A percentile compares a stretch with the other conserved stretches of the same genome.
phyloP scores from a whole-genome alignment of 2,329 filamentous ascomycete genomes.

The Corinectria fuckeliana region DNA sequence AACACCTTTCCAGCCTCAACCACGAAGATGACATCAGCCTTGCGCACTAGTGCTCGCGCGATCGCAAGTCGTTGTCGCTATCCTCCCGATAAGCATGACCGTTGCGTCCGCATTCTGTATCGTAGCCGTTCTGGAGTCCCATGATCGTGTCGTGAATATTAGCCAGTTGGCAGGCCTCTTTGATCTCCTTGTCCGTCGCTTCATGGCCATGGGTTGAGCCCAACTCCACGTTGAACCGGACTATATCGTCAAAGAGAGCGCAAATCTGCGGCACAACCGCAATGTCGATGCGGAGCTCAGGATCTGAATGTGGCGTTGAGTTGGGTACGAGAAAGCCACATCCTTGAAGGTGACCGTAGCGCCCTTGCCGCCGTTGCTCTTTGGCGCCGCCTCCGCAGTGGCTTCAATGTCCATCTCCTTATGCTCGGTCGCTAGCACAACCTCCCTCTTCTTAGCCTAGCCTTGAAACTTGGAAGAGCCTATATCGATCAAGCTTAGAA shows the following conservation, averaged over 20 bases:
- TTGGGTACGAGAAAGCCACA: conserved; percentile 70
- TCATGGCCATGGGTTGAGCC: conserved; percentile 61
- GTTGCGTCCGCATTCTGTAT: conserved; percentile 73
- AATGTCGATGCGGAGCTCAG: conserved; percentile 62
- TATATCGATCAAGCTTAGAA: conserved; percentile 58
- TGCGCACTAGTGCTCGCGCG: conserved; percentile 75
- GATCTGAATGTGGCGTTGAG: conserved; percentile 63
- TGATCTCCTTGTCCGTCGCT: conserved; percentile 65
- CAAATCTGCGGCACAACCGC: conserved; percentile 65
- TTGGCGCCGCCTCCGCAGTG: conserved; percentile 37
- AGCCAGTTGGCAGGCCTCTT: conserved; percentile 69
- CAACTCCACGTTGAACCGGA: conserved; percentile 62
- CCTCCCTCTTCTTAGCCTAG: conserved; percentile 21
- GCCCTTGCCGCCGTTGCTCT: conserved; percentile 41
- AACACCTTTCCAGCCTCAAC: conserved; percentile 60
- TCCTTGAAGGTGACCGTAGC: conserved; percentile 61
- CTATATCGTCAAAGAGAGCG: conserved; percentile 62
- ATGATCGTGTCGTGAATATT: conserved; percentile 75
- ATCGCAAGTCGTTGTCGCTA: conserved; percentile 82
- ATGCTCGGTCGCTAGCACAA: conserved; percentile 6
- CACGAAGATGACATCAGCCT: conserved; percentile 64
- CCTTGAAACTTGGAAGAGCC: conserved; percentile 44
- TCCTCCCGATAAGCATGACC: conserved; percentile 79
- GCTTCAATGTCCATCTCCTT: conserved; percentile 49
- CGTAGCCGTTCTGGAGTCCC: conserved; percentile 68